phyloP scores from a whole-genome alignment of 257 asterid species.

The Solanum bulbocastanum region DNA sequence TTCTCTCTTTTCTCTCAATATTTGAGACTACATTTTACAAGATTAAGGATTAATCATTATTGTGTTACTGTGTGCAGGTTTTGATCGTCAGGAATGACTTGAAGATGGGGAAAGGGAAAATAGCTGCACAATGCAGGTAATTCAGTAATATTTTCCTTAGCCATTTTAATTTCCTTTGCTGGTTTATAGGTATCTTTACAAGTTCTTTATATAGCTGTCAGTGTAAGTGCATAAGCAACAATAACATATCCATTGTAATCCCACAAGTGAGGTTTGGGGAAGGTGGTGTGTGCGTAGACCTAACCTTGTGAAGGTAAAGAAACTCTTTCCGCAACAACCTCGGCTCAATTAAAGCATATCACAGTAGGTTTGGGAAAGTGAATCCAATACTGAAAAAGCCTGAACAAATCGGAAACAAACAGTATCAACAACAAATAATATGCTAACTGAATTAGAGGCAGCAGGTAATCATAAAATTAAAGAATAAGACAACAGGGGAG shows the following conservation, averaged over 20 bases:
- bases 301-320: neutral
- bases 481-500: neutral
- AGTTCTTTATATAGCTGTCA: neutral
- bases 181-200: neutral
- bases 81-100: constrained; percentile 95
- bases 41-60: constrained; percentile 4
- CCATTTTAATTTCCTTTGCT: neutral
- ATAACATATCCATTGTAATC: neutral
- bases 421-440: neutral
- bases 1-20: neutral
- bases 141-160: neutral
- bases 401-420: neutral
- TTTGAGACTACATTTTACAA: neutral
- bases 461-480: neutral
- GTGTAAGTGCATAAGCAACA: neutral
- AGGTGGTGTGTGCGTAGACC: neutral
- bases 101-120: constrained; percentile 99
- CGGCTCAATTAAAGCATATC: neutral
- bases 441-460: neutral
- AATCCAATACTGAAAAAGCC: neutral
- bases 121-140: constrained; percentile 99
- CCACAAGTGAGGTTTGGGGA: neutral
- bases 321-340: neutral
- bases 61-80: constrained; percentile 45
- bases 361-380: neutral